These are phyloP conservation scores for Solanum ossicruentum DNA, from an alignment of 257 asterid species.

Conservation along the genomic window DNA sequence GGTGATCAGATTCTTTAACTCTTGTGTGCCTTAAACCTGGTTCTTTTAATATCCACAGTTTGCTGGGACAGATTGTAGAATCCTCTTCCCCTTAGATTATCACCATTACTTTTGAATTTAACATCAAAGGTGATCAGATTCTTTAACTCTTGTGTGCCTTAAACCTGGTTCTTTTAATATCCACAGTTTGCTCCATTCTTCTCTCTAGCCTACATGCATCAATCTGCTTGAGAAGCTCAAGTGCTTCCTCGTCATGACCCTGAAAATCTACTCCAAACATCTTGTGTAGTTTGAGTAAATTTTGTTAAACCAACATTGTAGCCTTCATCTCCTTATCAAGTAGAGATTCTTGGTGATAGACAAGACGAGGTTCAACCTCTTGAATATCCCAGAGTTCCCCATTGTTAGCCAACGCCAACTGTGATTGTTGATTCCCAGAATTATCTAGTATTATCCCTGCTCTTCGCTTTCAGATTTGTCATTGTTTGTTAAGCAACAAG, in stretches of 20 bases:
- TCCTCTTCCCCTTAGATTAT: background rate
- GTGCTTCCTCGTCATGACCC: background rate
- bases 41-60: too few species aligned
- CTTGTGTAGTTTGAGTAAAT: background rate
- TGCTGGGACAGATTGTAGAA: background rate
- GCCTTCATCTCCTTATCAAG: background rate
- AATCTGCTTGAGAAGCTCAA: background rate
- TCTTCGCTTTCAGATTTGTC: too few species aligned
- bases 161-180: background rate
- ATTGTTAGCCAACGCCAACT: too few species aligned
- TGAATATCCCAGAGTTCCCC: too few species aligned
- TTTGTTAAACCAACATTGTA: too few species aligned
- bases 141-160: background rate
- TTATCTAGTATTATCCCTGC: too few species aligned
- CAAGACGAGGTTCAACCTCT: too few species aligned
- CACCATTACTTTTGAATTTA: background rate
- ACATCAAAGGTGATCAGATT: background rate
- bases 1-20: background rate
- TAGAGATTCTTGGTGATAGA: too few species aligned
- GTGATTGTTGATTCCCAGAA: too few species aligned
- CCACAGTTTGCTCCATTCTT: too few species aligned
- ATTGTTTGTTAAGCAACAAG: too few species aligned
- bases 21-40: background rate
- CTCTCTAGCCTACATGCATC: background rate
- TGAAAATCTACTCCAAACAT: background rate